phyloP scores from a whole-genome alignment of 306 rosid species.

The Canavalia ensiformis region DNA sequence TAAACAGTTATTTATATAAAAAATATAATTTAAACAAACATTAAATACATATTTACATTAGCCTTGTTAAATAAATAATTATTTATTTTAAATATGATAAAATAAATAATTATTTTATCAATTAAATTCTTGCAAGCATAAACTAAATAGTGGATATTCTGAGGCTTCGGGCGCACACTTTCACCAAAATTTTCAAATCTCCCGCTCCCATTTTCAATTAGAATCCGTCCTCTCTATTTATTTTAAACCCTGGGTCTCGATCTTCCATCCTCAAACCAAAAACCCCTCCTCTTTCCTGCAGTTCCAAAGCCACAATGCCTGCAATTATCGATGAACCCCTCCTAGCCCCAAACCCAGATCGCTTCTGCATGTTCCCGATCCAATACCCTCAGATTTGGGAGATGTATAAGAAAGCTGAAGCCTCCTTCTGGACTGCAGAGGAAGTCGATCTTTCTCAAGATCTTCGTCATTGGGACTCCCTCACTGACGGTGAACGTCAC shows the following conservation, averaged over 20 bases:
- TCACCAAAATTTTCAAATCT: constrained; percentile 5
- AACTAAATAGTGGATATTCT: no score
- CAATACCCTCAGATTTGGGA: constrained; percentile 91
- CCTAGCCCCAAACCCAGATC: constrained; percentile 74
- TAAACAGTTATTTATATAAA: no score
- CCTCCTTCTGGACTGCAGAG: constrained; percentile 93
- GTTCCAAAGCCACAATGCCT: constrained; percentile 56
- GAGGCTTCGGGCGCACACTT: constrained; percentile 25
- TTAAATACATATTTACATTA: no score
- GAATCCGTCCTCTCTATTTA: background rate
- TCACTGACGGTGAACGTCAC: constrained; percentile 75
- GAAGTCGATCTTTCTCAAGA: constrained; percentile 86
- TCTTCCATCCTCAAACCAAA: no score
- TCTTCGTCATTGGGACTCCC: constrained; percentile 63
- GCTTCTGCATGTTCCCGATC: constrained; percentile 95
- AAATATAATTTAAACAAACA: no score
- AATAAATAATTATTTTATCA: no score
- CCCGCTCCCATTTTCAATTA: constrained; percentile 28
- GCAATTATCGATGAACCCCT: constrained; percentile 78
- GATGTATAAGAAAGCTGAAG: constrained; percentile 94
- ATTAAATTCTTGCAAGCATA: no score
- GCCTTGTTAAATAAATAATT: no score
- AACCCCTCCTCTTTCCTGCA: no score
- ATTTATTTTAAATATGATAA: no score
- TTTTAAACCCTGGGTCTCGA: background rate